Evolutionary conservation across 345 rosid species (phyloP), one percentile per base, ranked within the genome.

Genomic region (Linum lewisii): DNA sequence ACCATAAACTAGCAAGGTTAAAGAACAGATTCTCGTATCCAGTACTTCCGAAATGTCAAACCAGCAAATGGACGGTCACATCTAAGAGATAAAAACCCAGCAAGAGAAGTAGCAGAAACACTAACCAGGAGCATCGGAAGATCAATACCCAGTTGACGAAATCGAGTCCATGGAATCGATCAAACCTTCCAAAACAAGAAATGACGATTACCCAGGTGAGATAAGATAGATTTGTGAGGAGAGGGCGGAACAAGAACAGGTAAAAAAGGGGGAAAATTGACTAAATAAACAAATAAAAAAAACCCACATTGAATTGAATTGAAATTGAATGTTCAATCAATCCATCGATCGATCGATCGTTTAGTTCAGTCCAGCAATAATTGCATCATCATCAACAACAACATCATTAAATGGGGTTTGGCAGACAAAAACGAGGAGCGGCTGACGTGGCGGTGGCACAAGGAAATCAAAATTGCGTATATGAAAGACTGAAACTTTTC

Each of bases 331-430:
- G 69, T 68, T 29, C 69, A 72, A 61, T 61, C 51, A 42, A 42
- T 42, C 47, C 3, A 11, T 42, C 47, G n/a, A n/a, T n/a, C n/a
- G n/a, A 11, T 42, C 34, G 34, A 29, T 29, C 34, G 34, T 42
- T 42, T 51, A n/a, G 60, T 19, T 21, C 25, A 66, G 24, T 16
- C 29, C 19, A 45, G 54, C 71, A 74, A 77, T 78, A 64, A 78
- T 73, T 66, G 78, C 53, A 59, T 53, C 58, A 38, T 62, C 42
- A 54, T 60, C 22, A 64, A 59, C 66, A 66, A 52, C 47, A 42
- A 4, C 47, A 42, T 42, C 47, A 42, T 42, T 16, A 42, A 29
- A 4, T 8, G 47, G 14, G 47, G 47, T 11, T 34, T 34, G 38
- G 10, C 7, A 5, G 7, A 11, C 0, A 11, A 34, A 34, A 34